Conservation (phyloP, 441 rosid genomes). For the Brassica balearica region DNA sequence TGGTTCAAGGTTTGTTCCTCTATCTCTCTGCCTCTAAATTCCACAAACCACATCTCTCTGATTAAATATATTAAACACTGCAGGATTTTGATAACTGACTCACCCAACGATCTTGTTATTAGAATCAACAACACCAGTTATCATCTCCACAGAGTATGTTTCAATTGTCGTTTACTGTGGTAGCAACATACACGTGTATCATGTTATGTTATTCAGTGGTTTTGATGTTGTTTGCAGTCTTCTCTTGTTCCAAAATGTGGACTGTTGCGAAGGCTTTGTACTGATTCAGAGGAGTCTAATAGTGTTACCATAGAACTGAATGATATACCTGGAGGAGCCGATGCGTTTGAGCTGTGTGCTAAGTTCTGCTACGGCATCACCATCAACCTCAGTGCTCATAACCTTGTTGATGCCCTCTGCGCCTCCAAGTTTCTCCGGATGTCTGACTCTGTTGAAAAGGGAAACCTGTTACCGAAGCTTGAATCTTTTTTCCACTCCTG, state of each 20-base stretch:
- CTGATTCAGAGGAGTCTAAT: conserved; percentile 56
- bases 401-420: conserved; percentile 84
- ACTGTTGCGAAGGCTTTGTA: conserved; percentile 66
- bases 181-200: neutral
- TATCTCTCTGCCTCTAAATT: conserved; percentile 5
- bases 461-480: conserved; percentile 78
- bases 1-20: conserved; percentile 67
- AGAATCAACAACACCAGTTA: conserved; percentile 68
- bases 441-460: conserved; percentile 85
- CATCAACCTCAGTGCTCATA: conserved; percentile 83
- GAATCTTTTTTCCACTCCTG: conserved; percentile 93
- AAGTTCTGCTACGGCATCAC: conserved; percentile 96
- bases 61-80: conserved; percentile 33
- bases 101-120: conserved; percentile 69
- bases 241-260: conserved; percentile 90
- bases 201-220: conserved; percentile 13
- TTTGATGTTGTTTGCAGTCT: conserved; percentile 59
- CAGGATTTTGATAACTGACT: conserved; percentile 79
- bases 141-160: conserved; percentile 84
- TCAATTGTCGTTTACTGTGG: neutral
- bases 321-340: conserved; percentile 94
- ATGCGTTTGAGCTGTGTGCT: conserved; percentile 93
- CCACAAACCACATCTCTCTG: conserved; percentile 22
- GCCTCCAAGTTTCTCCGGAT: conserved; percentile 92
- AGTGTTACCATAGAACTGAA: conserved; percentile 69